Percentiles rank a stretch among this genome's conserved stretches.
phyloP scores from a whole-genome alignment of 441 rosid genomes.

The Euphorbia celastroides region DNA sequence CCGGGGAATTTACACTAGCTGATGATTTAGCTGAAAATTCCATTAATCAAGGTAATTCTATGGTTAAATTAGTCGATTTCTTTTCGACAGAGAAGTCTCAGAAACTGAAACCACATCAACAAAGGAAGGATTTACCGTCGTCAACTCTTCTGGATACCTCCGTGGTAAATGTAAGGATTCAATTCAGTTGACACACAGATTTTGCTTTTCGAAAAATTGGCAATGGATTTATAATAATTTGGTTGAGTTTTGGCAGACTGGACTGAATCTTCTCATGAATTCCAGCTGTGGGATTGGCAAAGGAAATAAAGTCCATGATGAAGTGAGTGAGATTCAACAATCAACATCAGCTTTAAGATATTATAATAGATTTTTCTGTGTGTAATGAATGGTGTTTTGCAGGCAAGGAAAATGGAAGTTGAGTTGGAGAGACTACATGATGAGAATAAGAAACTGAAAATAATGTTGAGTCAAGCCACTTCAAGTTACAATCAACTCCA shows the following conservation, averaged over 20 bases:
- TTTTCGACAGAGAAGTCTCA: conserved; percentile 31
- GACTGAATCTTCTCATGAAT: conserved; percentile 37
- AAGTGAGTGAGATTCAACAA: conserved; percentile 38
- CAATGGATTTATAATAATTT: not conserved
- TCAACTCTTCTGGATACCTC: conserved; percentile 22
- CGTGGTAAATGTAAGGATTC: conserved; percentile 48
- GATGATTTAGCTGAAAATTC: conserved; percentile 10
- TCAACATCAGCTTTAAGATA: not conserved
- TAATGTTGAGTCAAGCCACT: conserved; percentile 49
- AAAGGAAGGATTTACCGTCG: conserved; percentile 27
- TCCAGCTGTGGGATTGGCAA: conserved; percentile 34
- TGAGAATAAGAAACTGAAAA: conserved; percentile 58
- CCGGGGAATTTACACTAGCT: conserved; percentile 47
- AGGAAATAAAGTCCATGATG: conserved; percentile 25
- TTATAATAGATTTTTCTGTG: not conserved
- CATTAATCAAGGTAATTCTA: conserved; percentile 20
- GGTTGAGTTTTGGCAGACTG: conserved; percentile 37
- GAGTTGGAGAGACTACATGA: conserved; percentile 54
- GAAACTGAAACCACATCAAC: not conserved
- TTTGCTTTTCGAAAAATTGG: not conserved
- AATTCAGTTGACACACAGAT: not conserved
- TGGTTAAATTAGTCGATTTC: conserved; percentile 73
- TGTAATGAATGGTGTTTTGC: conserved; percentile 1
- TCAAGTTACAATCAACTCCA: conserved; percentile 50
- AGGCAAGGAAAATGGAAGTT: conserved; percentile 36